Evolutionary conservation across 176 grass and related monocot species (phyloP).

Genomic region (Thinopyrum elongatum): DNA sequence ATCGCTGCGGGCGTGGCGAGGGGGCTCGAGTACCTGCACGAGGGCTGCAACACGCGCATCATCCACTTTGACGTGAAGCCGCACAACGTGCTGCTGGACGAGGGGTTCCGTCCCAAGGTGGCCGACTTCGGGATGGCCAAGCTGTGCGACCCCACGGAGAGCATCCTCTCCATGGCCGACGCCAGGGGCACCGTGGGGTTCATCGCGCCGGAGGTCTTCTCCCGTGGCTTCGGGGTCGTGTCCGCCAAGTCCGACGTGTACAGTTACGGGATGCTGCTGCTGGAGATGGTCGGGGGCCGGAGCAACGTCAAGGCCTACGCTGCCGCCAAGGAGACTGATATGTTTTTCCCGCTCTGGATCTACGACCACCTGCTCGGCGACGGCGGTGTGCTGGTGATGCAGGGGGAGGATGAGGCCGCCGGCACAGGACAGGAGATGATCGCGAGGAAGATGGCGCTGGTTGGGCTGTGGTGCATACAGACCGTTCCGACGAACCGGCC

Average conservation of each 20-base stretch:
- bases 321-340: conserved; percentile 5
- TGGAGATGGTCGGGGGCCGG: conserved; percentile 57
- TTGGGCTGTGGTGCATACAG: conserved; percentile 78
- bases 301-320: conserved; percentile 34
- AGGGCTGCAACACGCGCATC: conserved; percentile 57
- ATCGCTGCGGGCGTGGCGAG: conserved; percentile 50
- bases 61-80: conserved; percentile 86
- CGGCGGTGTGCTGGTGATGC: conserved; percentile 10
- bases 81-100: conserved; percentile 62
- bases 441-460: conserved; percentile 54
- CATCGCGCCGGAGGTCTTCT: conserved; percentile 80
- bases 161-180: conserved; percentile 51
- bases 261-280: conserved; percentile 65
- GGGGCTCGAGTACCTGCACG: conserved; percentile 71
- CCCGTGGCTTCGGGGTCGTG: conserved; percentile 45
- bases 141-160: conserved; percentile 45
- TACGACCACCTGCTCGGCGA: conserved; percentile 49
- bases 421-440: conserved; percentile 19
- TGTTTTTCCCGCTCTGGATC: conserved; percentile 72
- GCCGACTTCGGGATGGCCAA: conserved; percentile 71
- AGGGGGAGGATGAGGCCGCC: background rate
- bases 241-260: conserved; percentile 64
- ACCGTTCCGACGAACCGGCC: conserved; percentile 47
- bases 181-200: conserved; percentile 68
- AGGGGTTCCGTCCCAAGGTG: conserved; percentile 49